phyloP scores from a whole-genome alignment of 1,139 yeast genomes.

The Candida neerlandica region DNA sequence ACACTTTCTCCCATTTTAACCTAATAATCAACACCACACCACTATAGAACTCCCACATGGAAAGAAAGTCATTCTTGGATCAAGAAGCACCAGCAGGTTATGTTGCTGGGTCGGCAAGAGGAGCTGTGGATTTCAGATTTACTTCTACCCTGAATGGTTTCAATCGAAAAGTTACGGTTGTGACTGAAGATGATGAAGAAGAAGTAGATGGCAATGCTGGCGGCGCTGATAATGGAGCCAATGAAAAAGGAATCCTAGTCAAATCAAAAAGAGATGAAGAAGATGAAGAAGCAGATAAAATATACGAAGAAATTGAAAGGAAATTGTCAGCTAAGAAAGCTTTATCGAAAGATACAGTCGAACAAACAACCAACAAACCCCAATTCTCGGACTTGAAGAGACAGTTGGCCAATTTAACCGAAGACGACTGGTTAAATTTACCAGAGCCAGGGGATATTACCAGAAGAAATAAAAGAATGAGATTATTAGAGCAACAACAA shows the following conservation, averaged over 20 bases:
- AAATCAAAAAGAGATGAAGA: conserved; percentile 50
- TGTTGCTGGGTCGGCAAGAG: conserved; percentile 91
- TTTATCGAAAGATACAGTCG: conserved; percentile 10
- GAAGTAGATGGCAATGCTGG: conserved; percentile 23
- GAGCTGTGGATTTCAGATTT: conserved; percentile 92
- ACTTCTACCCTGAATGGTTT: conserved; percentile 68
- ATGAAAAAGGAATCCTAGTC: conserved; percentile 26
- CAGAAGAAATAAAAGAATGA: conserved; percentile 68
- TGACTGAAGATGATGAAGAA: conserved; percentile 31
- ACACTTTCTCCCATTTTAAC: too few relatives aligned
- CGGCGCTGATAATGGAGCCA: conserved; percentile 8
- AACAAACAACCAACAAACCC: conserved; percentile 3
- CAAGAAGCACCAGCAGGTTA: conserved; percentile 91
- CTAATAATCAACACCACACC: background rate
- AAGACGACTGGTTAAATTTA: conserved; percentile 75
- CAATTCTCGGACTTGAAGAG: conserved; percentile 57
- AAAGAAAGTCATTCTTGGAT: conserved; percentile 67
- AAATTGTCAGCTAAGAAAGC: conserved; percentile 43
- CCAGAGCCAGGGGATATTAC: conserved; percentile 94
- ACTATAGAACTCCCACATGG: conserved; percentile 41
- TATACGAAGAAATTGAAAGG: conserved; percentile 67
- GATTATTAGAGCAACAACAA: conserved; percentile 64
- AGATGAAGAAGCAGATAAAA: conserved; percentile 71
- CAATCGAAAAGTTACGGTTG: conserved; percentile 40
- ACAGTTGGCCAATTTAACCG: conserved; percentile 58